Base-by-base conservation (phyloP, 306 rosid species). In the Cucurbita moschata region DNA sequence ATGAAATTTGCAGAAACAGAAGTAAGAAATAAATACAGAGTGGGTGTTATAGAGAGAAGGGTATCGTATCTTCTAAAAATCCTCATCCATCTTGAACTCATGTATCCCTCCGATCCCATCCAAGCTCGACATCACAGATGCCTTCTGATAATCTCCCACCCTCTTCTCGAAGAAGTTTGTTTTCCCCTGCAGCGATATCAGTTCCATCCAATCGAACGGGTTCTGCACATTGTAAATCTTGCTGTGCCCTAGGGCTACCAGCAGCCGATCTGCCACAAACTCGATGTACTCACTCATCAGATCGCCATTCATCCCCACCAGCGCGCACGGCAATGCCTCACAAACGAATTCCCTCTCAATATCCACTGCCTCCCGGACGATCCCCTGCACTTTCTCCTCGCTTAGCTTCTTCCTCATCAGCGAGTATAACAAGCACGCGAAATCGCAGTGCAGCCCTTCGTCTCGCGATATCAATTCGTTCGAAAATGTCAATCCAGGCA, bases 161-260 rank as follows among this genome's bases (percentile, higher is more conserved):
- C 96, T 81, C 79, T 92, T 87, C 79, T 91, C 97, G 7, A 91
- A 91, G 79, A 91, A 91, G 44, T 91, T 91, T 3, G 96, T 89
- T 73, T 91, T 91, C 23, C 96, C 97, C 70, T 91, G 96, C 70
- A 91, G 71, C 3, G 96, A 87, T 14, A 91, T 91, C 78, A 91
- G 52, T 65, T 92, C 97, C 97, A 92, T 92, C 97, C 97, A 92
- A 71, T 89, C 97, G 38, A 92, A 92, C 0, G 97, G 97, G 66
- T 92, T 92, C 66, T 70, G 83, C 0, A 59, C 92, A 43, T 85
- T 71, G 39, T 86, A 92, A 0, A 89, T 50, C 74, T 85, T 91
- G 4, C 81, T 82, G 4, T 66, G 80, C 13, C 97, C 97, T 37
- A 91, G 71, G 5, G 88, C 87, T 0, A 60, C 87, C 71, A 92